These are phyloP conservation scores for Ophiocordyceps sinensis DNA, from an alignment of 2,329 filamentous ascomycete species.

Conservation along the genomic window DNA sequence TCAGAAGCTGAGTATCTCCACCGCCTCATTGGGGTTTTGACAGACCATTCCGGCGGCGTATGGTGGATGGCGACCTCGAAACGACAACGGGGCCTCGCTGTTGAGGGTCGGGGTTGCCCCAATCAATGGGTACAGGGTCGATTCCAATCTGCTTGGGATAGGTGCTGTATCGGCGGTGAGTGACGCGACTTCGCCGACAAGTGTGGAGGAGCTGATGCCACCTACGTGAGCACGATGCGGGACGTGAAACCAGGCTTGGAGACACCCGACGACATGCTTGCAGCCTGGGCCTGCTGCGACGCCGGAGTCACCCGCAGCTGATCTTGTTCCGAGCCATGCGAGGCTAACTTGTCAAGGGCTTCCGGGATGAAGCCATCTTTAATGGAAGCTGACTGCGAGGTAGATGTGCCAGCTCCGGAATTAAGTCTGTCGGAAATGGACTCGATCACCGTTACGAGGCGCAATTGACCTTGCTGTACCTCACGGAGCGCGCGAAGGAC, in stretches of 20 bases:
- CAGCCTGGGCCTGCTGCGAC: neutral
- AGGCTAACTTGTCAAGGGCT: neutral
- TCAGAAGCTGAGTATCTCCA: neutral
- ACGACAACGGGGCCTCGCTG: conserved; percentile 80
- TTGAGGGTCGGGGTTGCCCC: conserved; percentile 65
- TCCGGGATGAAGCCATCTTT: neutral
- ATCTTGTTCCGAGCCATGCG: neutral
- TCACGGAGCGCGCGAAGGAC: conserved; percentile 19
- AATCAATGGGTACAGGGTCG: conserved; percentile 76
- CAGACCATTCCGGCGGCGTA: conserved; percentile 67
- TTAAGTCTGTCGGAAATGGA: conserved; percentile 18
- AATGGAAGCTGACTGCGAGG: conserved; percentile 1
- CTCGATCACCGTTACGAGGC: conserved; percentile 25
- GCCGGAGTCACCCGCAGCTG: neutral
- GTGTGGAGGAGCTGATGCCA: conserved; percentile 4
- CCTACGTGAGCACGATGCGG: conserved; percentile 40
- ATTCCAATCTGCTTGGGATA: conserved; percentile 93
- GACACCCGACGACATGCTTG: conserved; percentile 4
- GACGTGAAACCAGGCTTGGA: conserved; percentile 34
- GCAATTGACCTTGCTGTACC: conserved; percentile 26
- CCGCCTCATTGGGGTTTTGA: conserved; percentile 3
- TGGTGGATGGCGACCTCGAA: conserved; percentile 58
- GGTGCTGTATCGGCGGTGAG: conserved; percentile 33
- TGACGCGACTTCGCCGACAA: neutral
- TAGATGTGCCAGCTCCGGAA: conserved; percentile 4